phyloP scores from a whole-genome alignment of 1,284 basidiomycete genomes.

The Malassezia japonica region DNA sequence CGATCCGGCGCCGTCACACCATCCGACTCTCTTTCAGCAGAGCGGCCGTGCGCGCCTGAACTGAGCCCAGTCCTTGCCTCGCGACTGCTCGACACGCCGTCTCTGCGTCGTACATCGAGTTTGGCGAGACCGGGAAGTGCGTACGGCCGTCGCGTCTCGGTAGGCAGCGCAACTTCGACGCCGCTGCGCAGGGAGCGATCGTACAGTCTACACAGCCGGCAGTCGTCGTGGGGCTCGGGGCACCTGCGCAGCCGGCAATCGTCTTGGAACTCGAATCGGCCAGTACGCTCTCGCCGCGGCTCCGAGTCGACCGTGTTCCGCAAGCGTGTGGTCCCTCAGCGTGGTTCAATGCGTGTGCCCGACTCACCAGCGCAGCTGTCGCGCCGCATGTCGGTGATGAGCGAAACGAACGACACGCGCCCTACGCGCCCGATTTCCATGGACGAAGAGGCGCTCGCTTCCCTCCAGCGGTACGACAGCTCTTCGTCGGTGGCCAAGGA shows the following conservation, averaged over 20 bases:
- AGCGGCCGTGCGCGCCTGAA: no score
- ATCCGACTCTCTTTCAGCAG: neutral
- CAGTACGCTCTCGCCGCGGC: neutral
- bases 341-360: no score
- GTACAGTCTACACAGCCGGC: neutral
- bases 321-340: no score
- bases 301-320: constrained; percentile 3
- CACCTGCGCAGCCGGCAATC: neutral
- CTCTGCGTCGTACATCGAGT: neutral
- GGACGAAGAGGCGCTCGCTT: neutral
- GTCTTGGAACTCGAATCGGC: neutral
- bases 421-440: neutral
- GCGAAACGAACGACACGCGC: no score
- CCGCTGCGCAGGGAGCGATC: neutral
- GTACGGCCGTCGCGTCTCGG: constrained; percentile 1
- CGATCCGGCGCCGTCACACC: neutral
- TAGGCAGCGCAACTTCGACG: neutral
- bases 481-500: no score
- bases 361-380: no score
- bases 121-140: neutral
- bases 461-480: neutral
- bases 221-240: neutral
- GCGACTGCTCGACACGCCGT: neutral
- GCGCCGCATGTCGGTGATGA: no score
- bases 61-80: no score